A percentile compares a stretch with the other conserved stretches of the same genome.
Evolutionary conservation across 2,329 filamentous ascomycete genomes (phyloP).

Genomic region (Hypocreales sp.): DNA sequence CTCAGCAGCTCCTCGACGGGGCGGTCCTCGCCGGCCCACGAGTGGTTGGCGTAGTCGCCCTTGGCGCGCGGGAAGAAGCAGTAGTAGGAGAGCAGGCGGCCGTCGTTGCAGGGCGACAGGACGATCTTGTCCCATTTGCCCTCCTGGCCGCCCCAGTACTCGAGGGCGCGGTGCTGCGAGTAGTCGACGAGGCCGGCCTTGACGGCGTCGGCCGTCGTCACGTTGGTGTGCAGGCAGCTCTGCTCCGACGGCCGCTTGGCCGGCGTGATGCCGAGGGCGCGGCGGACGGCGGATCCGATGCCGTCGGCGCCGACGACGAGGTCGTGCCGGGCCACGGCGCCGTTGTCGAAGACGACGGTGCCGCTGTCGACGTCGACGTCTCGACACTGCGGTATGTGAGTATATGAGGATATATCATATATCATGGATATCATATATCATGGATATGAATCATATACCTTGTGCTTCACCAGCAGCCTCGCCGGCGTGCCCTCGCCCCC

Average conservation of each 20-base stretch:
- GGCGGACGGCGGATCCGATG: conserved; percentile 49
- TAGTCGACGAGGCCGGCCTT: conserved; percentile 47
- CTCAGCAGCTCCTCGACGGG: conserved; percentile 43
- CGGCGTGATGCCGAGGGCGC: conserved; percentile 45
- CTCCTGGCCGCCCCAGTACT: conserved; percentile 57
- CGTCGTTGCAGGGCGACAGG: conserved; percentile 51
- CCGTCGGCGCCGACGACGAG: conserved; percentile 50
- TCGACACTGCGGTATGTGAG: no score
- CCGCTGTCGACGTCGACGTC: conserved; percentile 35
- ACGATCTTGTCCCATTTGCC: conserved; percentile 54
- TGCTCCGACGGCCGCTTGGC: conserved; percentile 43
- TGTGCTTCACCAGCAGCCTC: conserved; percentile 39
- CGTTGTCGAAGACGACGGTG: conserved; percentile 37
- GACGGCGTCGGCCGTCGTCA: conserved; percentile 43
- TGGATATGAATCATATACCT: no score
- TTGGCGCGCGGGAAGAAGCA: conserved; percentile 45
- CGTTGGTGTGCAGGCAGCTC: conserved; percentile 50
- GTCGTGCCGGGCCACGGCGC: conserved; percentile 33
- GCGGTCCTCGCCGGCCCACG: conserved; percentile 37
- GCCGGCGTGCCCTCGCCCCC: conserved; percentile 37
- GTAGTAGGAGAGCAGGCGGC: conserved; percentile 51
- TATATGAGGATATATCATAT: no score
- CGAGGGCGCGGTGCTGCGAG: conserved; percentile 41
- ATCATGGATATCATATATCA: no score
- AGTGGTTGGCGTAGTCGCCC: conserved; percentile 45